Evolutionary conservation across 129 eudicot genomes (phyloP).

Genomic region (Calendula officinalis): DNA sequence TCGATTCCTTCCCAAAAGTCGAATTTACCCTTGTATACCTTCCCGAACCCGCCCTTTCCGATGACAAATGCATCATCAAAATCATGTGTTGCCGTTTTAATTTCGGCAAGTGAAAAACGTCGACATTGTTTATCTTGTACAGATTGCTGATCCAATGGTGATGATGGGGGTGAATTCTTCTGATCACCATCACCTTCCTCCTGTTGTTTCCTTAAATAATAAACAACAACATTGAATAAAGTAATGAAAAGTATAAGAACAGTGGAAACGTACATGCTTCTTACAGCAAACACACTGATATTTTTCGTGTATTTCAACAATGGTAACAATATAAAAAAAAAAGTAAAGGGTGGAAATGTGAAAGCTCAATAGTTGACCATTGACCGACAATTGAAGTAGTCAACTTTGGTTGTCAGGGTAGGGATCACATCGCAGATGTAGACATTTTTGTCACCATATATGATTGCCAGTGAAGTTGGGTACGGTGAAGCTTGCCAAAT

Average conservation of each 20-base stretch:
- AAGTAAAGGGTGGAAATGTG: no score
- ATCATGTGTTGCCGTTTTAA: slow-evolving; percentile 11
- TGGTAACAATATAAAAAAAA: no score
- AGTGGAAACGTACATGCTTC: slow-evolving; percentile 7
- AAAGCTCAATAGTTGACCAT: no score
- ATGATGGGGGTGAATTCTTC: not conserved
- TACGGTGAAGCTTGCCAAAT: no score
- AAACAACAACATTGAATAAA: not conserved
- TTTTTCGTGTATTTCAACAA: no score
- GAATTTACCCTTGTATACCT: not conserved
- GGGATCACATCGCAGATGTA: no score
- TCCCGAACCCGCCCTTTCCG: slow-evolving; percentile 22
- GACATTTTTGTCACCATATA: no score
- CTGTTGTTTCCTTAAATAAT: slow-evolving; percentile 1
- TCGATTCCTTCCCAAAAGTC: slow-evolving; percentile 5
- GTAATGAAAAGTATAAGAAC: slow-evolving; percentile 2
- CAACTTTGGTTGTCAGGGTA: no score
- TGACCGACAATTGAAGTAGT: no score
- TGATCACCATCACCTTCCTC: not conserved
- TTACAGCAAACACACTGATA: not conserved
- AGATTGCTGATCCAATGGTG: not conserved
- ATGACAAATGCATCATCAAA: slow-evolving; percentile 14
- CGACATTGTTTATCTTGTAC: not conserved
- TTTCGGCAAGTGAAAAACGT: slow-evolving; percentile 13
- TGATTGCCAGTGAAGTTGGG: no score